These are phyloP conservation scores for Starmerella powellii DNA, from an alignment of 805 yeast genomes.

Conservation along the genomic window DNA sequence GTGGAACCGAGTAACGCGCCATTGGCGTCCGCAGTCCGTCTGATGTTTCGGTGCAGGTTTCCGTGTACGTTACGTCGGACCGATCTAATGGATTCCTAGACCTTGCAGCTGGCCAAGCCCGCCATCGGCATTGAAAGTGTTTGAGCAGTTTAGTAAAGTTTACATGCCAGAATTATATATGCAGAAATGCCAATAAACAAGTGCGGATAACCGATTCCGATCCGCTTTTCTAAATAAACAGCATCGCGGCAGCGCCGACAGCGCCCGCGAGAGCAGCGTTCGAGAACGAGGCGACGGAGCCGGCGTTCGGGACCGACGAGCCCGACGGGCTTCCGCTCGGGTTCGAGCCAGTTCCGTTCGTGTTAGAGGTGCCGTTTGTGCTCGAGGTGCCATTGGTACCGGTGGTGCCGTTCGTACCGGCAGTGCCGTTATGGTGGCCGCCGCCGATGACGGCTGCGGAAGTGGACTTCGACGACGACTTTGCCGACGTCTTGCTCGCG, in stretches of 20 bases:
- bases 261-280: slow-evolving; percentile 13
- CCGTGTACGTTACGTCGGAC: too few relatives aligned
- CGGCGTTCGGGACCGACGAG: slow-evolving; percentile 6
- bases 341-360: slow-evolving; percentile 1
- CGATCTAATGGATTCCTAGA: too few relatives aligned
- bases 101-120: too few relatives aligned
- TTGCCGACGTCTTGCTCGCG: slow-evolving; percentile 3
- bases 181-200: too few relatives aligned
- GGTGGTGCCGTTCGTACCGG: slow-evolving; percentile 4
- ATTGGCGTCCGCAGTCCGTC: too few relatives aligned
- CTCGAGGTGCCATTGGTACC: slow-evolving; percentile 1
- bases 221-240: slow-evolving; percentile 11
- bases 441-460: not conserved
- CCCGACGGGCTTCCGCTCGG: slow-evolving; percentile 7
- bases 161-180: too few relatives aligned
- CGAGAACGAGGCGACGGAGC: slow-evolving; percentile 9
- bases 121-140: too few relatives aligned
- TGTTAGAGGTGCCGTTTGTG: not conserved
- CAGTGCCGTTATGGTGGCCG: slow-evolving; percentile 2
- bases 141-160: too few relatives aligned
- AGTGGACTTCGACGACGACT: not conserved
- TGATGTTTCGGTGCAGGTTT: too few relatives aligned
- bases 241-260: slow-evolving; percentile 16
- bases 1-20: too few relatives aligned
- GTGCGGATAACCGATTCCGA: too few relatives aligned